Evolutionary conservation across 768 basidiomycete species (phyloP).

Genomic region (Naematelia encephala): DNA sequence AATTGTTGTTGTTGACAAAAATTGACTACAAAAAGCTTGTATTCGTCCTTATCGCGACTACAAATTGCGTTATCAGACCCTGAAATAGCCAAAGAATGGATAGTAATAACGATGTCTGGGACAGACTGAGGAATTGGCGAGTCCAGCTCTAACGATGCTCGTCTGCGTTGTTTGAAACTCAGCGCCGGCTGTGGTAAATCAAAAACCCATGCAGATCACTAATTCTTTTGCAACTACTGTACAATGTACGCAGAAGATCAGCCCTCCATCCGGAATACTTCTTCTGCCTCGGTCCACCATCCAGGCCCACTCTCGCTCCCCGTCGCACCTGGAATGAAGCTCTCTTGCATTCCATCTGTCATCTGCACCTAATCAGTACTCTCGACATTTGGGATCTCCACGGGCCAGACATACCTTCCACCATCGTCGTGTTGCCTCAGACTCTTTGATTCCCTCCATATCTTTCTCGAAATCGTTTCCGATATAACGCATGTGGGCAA

Average conservation of each 20-base stretch:
- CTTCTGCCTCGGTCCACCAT: conserved; percentile 66
- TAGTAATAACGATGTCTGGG: too few species aligned
- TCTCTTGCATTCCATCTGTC: conserved; percentile 75
- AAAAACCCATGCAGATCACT: too few species aligned
- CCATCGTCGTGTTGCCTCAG: conserved; percentile 70
- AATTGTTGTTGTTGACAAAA: too few species aligned
- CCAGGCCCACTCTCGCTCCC: conserved; percentile 64
- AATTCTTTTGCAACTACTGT: too few species aligned
- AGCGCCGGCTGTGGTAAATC: too few species aligned
- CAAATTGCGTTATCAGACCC: too few species aligned
- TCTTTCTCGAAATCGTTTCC: conserved; percentile 65
- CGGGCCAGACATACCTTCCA: conserved; percentile 57
- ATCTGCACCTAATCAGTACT: conserved; percentile 13
- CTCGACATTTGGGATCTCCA: neutral
- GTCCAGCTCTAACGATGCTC: too few species aligned
- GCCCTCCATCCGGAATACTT: conserved; percentile 70
- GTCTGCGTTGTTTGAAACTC: too few species aligned
- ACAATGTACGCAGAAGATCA: conserved; percentile 15
- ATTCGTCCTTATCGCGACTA: too few species aligned
- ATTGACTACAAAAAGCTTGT: too few species aligned
- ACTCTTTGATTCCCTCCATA: conserved; percentile 64
- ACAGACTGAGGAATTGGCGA: too few species aligned
- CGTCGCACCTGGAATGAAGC: conserved; percentile 64
- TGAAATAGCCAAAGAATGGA: too few species aligned
- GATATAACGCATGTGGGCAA: conserved; percentile 74